phyloP scores from a whole-genome alignment of 164 flowering plant genomes.

The Piper longum region DNA sequence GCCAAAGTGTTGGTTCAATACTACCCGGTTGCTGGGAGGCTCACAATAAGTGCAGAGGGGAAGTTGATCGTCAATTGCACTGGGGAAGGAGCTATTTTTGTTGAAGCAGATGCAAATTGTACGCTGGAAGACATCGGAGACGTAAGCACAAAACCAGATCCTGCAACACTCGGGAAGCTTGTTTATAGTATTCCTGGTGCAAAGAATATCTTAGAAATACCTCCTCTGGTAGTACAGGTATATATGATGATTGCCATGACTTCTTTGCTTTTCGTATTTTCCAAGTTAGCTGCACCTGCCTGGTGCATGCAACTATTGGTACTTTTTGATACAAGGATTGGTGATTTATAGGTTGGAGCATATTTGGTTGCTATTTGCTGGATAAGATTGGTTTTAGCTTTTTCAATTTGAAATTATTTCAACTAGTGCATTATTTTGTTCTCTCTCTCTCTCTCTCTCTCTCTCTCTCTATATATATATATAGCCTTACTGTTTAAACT shows the following conservation, averaged over 20 bases:
- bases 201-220: conserved; percentile 55
- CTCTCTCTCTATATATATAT: too few relatives aligned
- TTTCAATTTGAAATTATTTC: too few relatives aligned
- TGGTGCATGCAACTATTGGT: background rate
- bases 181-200: conserved; percentile 74
- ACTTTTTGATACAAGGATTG: background rate
- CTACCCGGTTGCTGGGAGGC: conserved; percentile 65
- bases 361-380: background rate
- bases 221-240: conserved; percentile 73
- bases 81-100: conserved; percentile 72
- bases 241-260: background rate
- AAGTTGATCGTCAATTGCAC: conserved; percentile 75
- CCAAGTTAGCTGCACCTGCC: background rate
- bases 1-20: conserved; percentile 64
- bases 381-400: too few relatives aligned
- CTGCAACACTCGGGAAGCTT: conserved; percentile 57
- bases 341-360: background rate
- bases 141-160: conserved; percentile 53
- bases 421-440: too few relatives aligned
- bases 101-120: conserved; percentile 70
- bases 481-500: too few relatives aligned
- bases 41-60: conserved; percentile 53
- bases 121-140: conserved; percentile 45
- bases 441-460: too few relatives aligned
- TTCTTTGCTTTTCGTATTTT: too few relatives aligned